Conservation (phyloP, 768 basidiomycete species). For the Russula brevipes region DNA sequence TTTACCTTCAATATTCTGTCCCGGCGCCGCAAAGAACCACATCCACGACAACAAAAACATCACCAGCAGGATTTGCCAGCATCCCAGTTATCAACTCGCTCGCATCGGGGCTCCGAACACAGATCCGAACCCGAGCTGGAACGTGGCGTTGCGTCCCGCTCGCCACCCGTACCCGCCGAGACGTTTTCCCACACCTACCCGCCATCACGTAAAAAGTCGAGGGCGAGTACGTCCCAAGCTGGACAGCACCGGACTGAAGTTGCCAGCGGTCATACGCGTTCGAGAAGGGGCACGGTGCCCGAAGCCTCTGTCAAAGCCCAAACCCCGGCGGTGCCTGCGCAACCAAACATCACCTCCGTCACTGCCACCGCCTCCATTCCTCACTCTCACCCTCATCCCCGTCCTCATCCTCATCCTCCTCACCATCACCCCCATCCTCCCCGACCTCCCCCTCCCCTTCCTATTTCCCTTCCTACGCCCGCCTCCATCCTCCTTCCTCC, state of each 20-base stretch:
- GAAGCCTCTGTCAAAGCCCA: not conserved
- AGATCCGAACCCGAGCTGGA: slow-evolving; percentile 5
- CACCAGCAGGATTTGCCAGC: not conserved
- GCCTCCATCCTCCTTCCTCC: not conserved
- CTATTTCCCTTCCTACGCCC: slow-evolving; percentile 14
- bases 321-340: not conserved
- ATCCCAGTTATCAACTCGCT: not conserved
- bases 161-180: not conserved
- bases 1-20: not conserved
- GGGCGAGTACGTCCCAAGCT: not conserved
- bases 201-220: slow-evolving; percentile 3
- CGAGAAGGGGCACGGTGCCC: not conserved
- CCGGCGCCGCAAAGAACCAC: slow-evolving; percentile 8
- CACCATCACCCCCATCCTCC: not conserved
- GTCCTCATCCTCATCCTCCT: not conserved
- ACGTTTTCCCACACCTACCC: slow-evolving; percentile 7
- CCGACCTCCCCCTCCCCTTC: not conserved
- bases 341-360: not conserved
- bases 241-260: not conserved
- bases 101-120: not conserved
- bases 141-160: slow-evolving; percentile 2
- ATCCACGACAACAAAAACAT: slow-evolving; percentile 5
- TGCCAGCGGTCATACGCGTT: not conserved
- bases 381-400: not conserved
- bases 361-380: not conserved